Evolutionary conservation across 2,329 filamentous ascomycete species (phyloP), one percentile per base, ranked within the genome.

Genomic region (Claviceps cyperi): DNA sequence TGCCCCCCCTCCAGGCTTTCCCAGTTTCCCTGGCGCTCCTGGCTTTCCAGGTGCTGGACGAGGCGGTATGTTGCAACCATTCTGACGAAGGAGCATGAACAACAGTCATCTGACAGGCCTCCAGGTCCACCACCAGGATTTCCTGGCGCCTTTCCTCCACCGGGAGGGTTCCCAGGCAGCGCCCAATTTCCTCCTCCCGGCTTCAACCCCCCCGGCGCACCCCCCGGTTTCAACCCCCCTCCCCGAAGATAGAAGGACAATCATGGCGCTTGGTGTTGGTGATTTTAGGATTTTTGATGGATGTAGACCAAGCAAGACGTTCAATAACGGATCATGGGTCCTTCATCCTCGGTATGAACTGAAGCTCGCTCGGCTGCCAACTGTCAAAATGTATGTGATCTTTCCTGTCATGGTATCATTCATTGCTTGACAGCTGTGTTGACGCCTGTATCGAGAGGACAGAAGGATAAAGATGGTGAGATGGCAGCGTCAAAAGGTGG

Each of bases 141-240:
- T 61, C 69, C 65, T 50, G 71, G 68, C 51, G 68, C 64, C 44
- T 75, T 75, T 57, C 68, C 74, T 54, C 68, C 67, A 44, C 66
- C 70, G 32, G 66, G 69, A 21, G 67, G 68, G 13, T 72, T 71
- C 57, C 69, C 67, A 46, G 61, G 60, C 43, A 47, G 36, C 37
- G 52, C 50, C 4, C 49, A 53, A 22, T 53, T 53, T n/a, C 52
- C 48, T 40, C 52, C 49, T 24, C 55, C 47, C 24, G 53, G 40
- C 36, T 54, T 52, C 43, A 63, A 59, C 32, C 62, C 68, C 60
- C 59, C 71, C 51, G 54, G 51, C 43, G 54, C 54, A 8, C 56
- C 57, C 47, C 83, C 84, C 52, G 85, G 86, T 55, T 91, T 91
- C 70, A 84, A 88, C 68, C 81, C 80, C 53, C 81, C 84, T 52